phyloP scores from a whole-genome alignment of 495 filamentous ascomycete genomes.

The Choiromyces venosus region DNA sequence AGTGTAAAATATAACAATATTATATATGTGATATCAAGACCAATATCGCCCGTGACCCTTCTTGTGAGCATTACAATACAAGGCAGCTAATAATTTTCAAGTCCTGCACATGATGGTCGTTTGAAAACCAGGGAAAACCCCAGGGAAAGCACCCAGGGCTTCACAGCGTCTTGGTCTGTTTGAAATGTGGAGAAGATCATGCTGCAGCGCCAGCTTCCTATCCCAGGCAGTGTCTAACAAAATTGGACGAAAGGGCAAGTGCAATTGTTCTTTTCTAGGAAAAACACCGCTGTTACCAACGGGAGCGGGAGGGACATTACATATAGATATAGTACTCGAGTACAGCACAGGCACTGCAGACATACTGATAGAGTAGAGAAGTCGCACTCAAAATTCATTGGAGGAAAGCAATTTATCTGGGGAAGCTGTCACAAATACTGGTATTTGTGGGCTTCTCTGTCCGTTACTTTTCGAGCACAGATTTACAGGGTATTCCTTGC shows the following conservation, averaged over 20 bases:
- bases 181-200: neutral
- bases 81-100: neutral
- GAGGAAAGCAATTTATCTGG: neutral
- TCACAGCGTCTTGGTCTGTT: neutral
- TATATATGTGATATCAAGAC: neutral
- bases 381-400: neutral
- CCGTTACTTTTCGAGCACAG: neutral
- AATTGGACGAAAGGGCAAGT: constrained; percentile 2
- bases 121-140: neutral
- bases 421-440: neutral
- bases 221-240: neutral
- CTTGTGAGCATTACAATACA: neutral
- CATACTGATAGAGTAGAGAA: neutral
- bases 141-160: neutral
- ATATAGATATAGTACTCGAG: constrained; percentile 2
- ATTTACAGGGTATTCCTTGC: neutral
- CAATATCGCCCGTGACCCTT: neutral
- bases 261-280: neutral
- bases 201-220: neutral
- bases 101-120: neutral
- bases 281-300: neutral
- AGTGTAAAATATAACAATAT: neutral
- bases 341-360: neutral
- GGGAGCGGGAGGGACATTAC: neutral
- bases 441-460: neutral